Evolutionary conservation across 2,329 filamentous ascomycete genomes (phyloP).

Genomic region (Colletotrichum acutatum): DNA sequence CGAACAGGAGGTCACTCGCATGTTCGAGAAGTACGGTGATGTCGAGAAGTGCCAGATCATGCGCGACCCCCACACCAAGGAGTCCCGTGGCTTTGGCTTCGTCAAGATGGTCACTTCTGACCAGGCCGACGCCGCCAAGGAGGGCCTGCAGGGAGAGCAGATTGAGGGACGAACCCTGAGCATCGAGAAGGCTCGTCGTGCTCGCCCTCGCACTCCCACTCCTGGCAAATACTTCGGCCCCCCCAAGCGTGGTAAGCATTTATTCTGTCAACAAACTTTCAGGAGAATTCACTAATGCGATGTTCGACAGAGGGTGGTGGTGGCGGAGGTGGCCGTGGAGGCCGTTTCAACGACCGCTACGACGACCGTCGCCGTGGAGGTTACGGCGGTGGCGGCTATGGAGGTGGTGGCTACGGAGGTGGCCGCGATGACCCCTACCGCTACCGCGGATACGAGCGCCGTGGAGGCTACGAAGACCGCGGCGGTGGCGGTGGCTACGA

Average conservation of each 20-base stretch:
- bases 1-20: conserved; percentile 89
- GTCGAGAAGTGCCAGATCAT: conserved; percentile 99
- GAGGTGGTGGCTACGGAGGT: conserved; percentile 54
- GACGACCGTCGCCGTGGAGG: conserved; percentile 75
- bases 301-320: conserved; percentile 50
- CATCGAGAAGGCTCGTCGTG: conserved; percentile 98
- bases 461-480: conserved; percentile 44
- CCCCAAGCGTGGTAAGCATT: conserved; percentile 88
- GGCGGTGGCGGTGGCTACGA: conserved; percentile 53
- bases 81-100: conserved; percentile 98
- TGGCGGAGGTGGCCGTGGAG: conserved; percentile 53
- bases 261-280: conserved; percentile 35
- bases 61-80: conserved; percentile 97
- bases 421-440: conserved; percentile 69
- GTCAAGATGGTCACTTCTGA: conserved; percentile 98
- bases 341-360: conserved; percentile 65
- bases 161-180: conserved; percentile 96
- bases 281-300: not conserved
- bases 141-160: conserved; percentile 92
- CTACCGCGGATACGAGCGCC: conserved; percentile 63
- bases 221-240: conserved; percentile 99
- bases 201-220: conserved; percentile 93
- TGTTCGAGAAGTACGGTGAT: conserved; percentile 99
- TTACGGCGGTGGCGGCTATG: conserved; percentile 55
- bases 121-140: conserved; percentile 95